Evolutionary conservation across 2,329 filamentous ascomycete genomes (phyloP).

Genomic region (Alternaria sp.): DNA sequence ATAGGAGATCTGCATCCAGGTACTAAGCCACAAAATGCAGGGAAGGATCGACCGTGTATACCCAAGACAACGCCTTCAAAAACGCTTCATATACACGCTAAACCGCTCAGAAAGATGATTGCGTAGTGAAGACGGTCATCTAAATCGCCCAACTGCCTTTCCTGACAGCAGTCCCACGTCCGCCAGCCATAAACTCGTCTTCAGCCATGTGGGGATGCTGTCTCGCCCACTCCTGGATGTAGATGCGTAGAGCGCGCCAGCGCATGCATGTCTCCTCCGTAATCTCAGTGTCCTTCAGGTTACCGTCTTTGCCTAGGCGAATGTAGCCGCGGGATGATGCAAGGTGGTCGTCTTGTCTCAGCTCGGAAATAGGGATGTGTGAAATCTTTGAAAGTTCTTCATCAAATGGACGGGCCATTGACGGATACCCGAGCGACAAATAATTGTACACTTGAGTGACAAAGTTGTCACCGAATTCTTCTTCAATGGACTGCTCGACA

Average conservation of each 20-base stretch:
- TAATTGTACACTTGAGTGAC: conserved; percentile 98
- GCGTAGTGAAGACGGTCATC: conserved; percentile 14
- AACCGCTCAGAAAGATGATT: conserved; percentile 24
- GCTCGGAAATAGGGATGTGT: conserved; percentile 70
- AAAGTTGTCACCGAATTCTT: conserved; percentile 83
- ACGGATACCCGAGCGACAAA: conserved; percentile 88
- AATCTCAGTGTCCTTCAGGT: conserved; percentile 61
- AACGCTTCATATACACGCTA: conserved; percentile 27
- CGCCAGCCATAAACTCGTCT: conserved; percentile 38
- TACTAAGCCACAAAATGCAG: conserved; percentile 3
- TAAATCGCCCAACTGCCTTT: conserved; percentile 59
- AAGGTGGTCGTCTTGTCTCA: conserved; percentile 74
- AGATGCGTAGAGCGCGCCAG: conserved; percentile 84
- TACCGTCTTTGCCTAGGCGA: conserved; percentile 58
- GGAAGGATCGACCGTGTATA: neutral
- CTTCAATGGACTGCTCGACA: conserved; percentile 59
- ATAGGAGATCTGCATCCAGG: conserved; percentile 8
- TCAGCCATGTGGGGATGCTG: conserved; percentile 76
- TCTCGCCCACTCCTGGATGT: conserved; percentile 88
- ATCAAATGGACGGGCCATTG: conserved; percentile 83
- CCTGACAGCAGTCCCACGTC: conserved; percentile 56
- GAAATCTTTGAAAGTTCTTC: conserved; percentile 85
- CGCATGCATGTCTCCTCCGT: conserved; percentile 67
- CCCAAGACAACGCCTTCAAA: conserved; percentile 2
- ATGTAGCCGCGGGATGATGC: conserved; percentile 77